Percentiles rank a stretch among this genome's conserved stretches.
These are phyloP conservation scores for Sclerospora graminicola DNA, from an alignment of 352 stramenopile species.

Conservation along the genomic window DNA sequence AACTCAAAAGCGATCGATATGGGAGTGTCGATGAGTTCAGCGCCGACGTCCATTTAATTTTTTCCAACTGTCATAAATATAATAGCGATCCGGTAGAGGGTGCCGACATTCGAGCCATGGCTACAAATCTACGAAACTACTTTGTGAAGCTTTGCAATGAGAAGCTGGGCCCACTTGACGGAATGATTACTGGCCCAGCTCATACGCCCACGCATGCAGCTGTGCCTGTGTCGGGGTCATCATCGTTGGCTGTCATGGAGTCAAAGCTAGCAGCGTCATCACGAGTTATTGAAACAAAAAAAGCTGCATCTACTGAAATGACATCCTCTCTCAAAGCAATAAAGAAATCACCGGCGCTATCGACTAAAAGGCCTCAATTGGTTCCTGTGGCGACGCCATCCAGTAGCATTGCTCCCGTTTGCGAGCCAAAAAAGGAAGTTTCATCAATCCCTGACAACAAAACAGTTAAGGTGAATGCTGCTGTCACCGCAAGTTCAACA, in stretches of 20 bases:
- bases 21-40: conserved; percentile 68
- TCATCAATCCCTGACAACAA: conserved; percentile 2
- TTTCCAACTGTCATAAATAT: conserved; percentile 86
- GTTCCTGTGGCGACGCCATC: conserved; percentile 2
- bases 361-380: conserved; percentile 8
- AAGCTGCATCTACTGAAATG: not conserved
- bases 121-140: conserved; percentile 66
- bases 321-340: conserved; percentile 11
- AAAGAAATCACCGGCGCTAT: conserved; percentile 24
- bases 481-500: not conserved
- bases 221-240: not conserved
- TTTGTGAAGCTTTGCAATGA: conserved; percentile 70
- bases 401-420: conserved; percentile 2
- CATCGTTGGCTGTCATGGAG: conserved; percentile 4
- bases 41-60: conserved; percentile 80
- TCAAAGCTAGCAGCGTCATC: conserved; percentile 8
- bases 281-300: conserved; percentile 5
- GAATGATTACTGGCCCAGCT: conserved; percentile 13
- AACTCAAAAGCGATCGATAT: conserved; percentile 79
- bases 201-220: conserved; percentile 8
- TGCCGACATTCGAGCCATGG: conserved; percentile 81
- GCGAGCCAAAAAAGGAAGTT: conserved; percentile 11
- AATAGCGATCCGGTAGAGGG: conserved; percentile 81
- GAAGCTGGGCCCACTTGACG: conserved; percentile 36
- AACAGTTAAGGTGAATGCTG: conserved; percentile 1